Conservation (phyloP, 495 filamentous ascomycete species). For the Hypoxylon rickii region DNA sequence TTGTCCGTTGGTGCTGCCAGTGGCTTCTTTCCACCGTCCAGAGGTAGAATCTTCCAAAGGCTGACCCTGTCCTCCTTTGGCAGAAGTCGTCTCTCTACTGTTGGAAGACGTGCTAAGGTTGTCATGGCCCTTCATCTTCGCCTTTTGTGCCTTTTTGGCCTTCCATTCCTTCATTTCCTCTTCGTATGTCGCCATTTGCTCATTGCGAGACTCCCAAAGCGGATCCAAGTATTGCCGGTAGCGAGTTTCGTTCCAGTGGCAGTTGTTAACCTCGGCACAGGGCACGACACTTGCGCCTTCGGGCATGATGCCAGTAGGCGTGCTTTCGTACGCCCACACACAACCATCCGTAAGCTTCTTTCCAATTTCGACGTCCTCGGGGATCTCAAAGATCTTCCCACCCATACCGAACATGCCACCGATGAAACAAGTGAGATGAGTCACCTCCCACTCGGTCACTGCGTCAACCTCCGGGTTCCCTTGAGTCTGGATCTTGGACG, state of each 20-base stretch:
- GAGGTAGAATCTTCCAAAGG: background rate
- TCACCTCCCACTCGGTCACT: slow-evolving; percentile 61
- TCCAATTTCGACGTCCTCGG: slow-evolving; percentile 80
- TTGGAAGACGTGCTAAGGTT: slow-evolving; percentile 15
- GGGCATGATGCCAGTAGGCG: slow-evolving; percentile 87
- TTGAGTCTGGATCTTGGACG: slow-evolving; percentile 51
- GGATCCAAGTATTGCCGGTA: slow-evolving; percentile 66
- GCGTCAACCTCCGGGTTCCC: slow-evolving; percentile 47
- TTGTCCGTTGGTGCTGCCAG: background rate
- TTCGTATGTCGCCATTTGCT: slow-evolving; percentile 48
- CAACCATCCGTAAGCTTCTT: slow-evolving; percentile 87
- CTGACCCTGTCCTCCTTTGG: slow-evolving; percentile 1
- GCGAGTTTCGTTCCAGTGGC: slow-evolving; percentile 75
- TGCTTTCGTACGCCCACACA: slow-evolving; percentile 88
- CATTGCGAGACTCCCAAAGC: slow-evolving; percentile 37
- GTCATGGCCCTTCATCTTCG: slow-evolving; percentile 26
- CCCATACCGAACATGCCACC: slow-evolving; percentile 94
- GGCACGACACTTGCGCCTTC: slow-evolving; percentile 69
- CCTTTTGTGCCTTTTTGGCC: slow-evolving; percentile 26
- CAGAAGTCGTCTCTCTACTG: slow-evolving; percentile 1
- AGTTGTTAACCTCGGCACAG: slow-evolving; percentile 68
- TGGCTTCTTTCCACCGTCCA: background rate
- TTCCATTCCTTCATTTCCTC: slow-evolving; percentile 41
- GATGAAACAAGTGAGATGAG: slow-evolving; percentile 86
- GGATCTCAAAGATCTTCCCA: slow-evolving; percentile 80